phyloP scores from a whole-genome alignment of 495 filamentous ascomycete species.

The Trichoderma orchidacearum region DNA sequence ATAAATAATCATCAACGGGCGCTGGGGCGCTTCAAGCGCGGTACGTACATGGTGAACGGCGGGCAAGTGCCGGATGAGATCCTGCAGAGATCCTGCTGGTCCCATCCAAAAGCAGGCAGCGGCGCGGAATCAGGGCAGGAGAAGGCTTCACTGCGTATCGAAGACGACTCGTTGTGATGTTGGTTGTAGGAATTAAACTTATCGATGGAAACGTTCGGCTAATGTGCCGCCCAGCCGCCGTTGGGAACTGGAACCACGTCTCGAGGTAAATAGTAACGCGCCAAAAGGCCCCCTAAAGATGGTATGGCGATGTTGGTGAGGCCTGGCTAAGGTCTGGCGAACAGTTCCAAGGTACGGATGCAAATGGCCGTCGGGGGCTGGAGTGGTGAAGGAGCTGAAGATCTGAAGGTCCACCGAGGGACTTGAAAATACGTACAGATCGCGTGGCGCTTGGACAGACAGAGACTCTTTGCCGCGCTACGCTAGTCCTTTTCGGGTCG shows the following conservation, averaged over 20 bases:
- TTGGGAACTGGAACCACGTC: neutral
- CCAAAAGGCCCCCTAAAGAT: neutral
- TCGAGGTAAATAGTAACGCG: neutral
- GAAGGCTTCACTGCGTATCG: neutral
- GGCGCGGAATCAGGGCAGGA: neutral
- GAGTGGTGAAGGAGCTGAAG: neutral
- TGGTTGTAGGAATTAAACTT: neutral
- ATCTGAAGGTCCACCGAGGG: neutral
- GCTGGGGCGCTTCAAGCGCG: neutral
- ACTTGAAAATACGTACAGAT: neutral
- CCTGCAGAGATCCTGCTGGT: neutral
- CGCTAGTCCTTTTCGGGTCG: neutral
- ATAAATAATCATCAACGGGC: neutral
- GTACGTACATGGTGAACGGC: neutral
- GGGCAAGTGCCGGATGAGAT: neutral
- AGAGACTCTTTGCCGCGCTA: neutral
- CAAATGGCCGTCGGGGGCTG: neutral
- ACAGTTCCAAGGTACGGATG: neutral
- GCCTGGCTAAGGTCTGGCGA: neutral
- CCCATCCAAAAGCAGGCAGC: neutral
- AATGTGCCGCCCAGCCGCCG: neutral
- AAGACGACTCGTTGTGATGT: neutral
- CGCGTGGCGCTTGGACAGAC: neutral
- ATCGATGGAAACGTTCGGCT: neutral
- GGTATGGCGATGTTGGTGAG: neutral